Percentiles rank a stretch among this genome's conserved stretches.
Evolutionary conservation across 306 rosid genomes (phyloP).

Genomic region (Benincasa hispida): DNA sequence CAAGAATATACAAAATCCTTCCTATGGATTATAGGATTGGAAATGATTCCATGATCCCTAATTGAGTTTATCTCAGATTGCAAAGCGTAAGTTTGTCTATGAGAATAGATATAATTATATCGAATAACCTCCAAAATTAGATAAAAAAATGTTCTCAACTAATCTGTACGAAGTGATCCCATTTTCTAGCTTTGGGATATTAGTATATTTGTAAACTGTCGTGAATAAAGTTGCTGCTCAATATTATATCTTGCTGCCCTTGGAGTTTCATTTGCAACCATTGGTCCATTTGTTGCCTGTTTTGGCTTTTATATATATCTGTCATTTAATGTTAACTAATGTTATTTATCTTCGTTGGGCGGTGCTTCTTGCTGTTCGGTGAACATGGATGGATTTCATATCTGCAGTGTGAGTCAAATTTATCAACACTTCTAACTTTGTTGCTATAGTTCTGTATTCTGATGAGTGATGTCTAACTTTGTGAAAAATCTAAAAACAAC

Average conservation of each 20-base stretch:
- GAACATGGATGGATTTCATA: conserved; percentile 7
- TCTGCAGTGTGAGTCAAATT: conserved; percentile 65
- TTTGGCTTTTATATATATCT: neutral
- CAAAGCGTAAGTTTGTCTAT: neutral
- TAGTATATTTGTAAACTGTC: neutral
- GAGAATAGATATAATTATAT: neutral
- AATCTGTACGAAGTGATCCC: neutral
- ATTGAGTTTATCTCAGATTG: neutral
- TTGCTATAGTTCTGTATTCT: neutral
- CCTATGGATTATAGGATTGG: neutral
- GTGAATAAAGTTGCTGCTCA: neutral
- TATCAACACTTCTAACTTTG: neutral
- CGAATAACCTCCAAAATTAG: neutral
- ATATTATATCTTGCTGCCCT: neutral
- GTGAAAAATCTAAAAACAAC: conserved; percentile 1
- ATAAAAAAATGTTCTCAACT: neutral
- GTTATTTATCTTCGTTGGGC: neutral
- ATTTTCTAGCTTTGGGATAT: neutral
- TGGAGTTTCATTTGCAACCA: neutral
- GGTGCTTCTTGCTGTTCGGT: conserved; percentile 12
- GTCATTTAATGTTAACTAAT: neutral
- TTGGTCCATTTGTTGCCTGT: neutral
- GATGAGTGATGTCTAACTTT: conserved; percentile 19
- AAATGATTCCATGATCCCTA: neutral
- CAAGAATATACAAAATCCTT: neutral